A percentile compares a stretch with the other conserved stretches of the same genome.
Evolutionary conservation across 2,329 filamentous ascomycete genomes (phyloP).

Genomic region (Orbilia ellipsospora): DNA sequence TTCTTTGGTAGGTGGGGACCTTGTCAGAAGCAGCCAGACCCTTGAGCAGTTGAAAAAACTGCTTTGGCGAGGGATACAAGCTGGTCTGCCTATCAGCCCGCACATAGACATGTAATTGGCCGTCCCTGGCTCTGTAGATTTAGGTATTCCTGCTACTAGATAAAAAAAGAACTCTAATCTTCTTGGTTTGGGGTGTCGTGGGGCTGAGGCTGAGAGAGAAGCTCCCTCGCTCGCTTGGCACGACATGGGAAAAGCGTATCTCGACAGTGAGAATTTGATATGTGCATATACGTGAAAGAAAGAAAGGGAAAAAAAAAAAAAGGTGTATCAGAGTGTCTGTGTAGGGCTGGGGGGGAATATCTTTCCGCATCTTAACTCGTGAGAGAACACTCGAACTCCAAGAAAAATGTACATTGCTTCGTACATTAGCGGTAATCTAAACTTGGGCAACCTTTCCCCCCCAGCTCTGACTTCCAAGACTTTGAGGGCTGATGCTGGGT

Average conservation of each 20-base stretch:
- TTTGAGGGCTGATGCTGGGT: conserved; percentile 29
- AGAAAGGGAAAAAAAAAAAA: not conserved
- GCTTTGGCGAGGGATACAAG: not conserved
- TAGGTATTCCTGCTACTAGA: not conserved
- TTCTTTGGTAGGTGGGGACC: conserved; percentile 39
- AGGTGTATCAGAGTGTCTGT: not conserved
- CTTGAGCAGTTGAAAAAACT: conserved; percentile 5
- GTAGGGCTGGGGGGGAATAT: conserved; percentile 19
- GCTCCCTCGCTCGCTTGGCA: conserved; percentile 3
- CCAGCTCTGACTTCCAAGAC: conserved; percentile 11
- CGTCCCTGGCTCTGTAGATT: conserved; percentile 4
- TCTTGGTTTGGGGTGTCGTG: conserved; percentile 3
- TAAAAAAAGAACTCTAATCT: conserved; percentile 5
- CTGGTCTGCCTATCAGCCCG: conserved; percentile 29
- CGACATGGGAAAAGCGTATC: not conserved
- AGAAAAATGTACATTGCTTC: too few species aligned
- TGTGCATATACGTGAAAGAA: conserved; percentile 4
- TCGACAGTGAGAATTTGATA: not conserved
- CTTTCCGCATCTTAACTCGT: not conserved
- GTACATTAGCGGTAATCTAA: conserved; percentile 22
- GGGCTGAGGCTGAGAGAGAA: conserved; percentile 52
- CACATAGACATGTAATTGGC: conserved; percentile 22
- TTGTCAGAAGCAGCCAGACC: conserved; percentile 42
- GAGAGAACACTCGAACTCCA: too few species aligned
- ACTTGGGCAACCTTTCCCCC: conserved; percentile 18